These are phyloP conservation scores for Lactarius hatsudake DNA, from an alignment of 768 basidiomycete genomes.

Conservation along the genomic window DNA sequence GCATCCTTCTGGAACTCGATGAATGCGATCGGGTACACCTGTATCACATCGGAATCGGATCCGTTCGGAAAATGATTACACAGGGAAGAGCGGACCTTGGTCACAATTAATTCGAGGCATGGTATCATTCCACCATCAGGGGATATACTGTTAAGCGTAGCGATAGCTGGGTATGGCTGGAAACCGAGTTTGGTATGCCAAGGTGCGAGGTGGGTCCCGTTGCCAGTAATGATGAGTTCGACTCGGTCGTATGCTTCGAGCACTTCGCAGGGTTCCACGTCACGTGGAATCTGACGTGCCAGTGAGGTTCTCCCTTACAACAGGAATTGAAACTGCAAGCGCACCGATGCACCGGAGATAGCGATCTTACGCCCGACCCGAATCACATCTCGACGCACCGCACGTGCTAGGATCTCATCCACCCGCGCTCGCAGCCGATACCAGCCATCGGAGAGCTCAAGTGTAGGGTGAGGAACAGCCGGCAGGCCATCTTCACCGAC, in stretches of 20 bases:
- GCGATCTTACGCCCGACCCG: constrained; percentile 80
- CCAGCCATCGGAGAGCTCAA: constrained; percentile 99
- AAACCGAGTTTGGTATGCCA: constrained; percentile 93
- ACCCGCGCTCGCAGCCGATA: constrained; percentile 77
- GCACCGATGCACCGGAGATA: constrained; percentile 74
- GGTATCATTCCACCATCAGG: constrained; percentile 78
- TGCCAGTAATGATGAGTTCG: constrained; percentile 69
- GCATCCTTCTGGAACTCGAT: constrained; percentile 59
- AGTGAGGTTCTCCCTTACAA: constrained; percentile 49
- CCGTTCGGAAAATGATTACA: constrained; percentile 6
- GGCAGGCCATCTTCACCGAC: constrained; percentile 39
- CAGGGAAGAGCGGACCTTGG: constrained; percentile 46
- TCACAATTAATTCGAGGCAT: constrained; percentile 69
- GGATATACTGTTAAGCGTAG: constrained; percentile 75
- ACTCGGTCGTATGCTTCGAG: constrained; percentile 74
- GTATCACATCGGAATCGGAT: background rate
- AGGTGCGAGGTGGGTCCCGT: constrained; percentile 79
- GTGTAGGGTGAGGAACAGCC: constrained; percentile 47
- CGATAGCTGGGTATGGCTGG: constrained; percentile 58
- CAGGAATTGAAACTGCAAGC: background rate
- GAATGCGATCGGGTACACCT: constrained; percentile 77
- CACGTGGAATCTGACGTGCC: constrained; percentile 26
- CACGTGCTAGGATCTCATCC: constrained; percentile 71
- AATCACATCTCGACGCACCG: constrained; percentile 62
- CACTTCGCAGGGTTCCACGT: constrained; percentile 75